Conservation (phyloP, 2,329 filamentous ascomycete genomes). For the Septoria petroselini region DNA sequence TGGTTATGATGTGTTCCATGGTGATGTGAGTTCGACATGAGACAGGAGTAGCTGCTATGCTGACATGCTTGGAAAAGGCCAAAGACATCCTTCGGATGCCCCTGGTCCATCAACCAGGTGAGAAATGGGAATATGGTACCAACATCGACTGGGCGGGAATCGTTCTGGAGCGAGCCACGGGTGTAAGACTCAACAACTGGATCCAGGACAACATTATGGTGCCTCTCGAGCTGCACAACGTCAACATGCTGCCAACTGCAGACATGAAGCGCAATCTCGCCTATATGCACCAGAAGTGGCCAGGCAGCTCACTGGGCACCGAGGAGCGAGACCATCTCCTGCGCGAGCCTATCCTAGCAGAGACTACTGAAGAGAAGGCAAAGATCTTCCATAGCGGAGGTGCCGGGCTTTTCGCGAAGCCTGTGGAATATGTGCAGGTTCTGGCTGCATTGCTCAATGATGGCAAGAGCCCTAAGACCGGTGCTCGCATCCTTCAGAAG, state of each 20-base stretch:
- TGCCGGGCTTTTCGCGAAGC: constrained; percentile 58
- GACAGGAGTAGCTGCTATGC: not conserved
- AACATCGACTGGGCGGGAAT: constrained; percentile 53
- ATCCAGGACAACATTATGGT: constrained; percentile 48
- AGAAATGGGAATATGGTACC: constrained; percentile 56
- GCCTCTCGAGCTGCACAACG: constrained; percentile 48
- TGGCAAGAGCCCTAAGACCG: constrained; percentile 58
- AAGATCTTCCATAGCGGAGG: constrained; percentile 59
- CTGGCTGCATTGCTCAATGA: constrained; percentile 63
- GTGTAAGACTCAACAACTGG: constrained; percentile 45
- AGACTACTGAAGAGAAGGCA: constrained; percentile 45
- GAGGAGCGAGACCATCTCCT: constrained; percentile 52
- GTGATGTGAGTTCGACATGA: constrained; percentile 40
- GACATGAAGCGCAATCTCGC: constrained; percentile 56
- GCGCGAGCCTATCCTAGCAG: constrained; percentile 47
- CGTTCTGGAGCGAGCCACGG: constrained; percentile 46
- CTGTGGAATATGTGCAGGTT: constrained; percentile 61
- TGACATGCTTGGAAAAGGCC: constrained; percentile 5
- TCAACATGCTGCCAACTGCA: constrained; percentile 56
- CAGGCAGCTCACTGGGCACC: constrained; percentile 32
- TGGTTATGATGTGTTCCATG: constrained; percentile 58
- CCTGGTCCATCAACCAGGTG: constrained; percentile 62
- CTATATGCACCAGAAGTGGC: constrained; percentile 54
- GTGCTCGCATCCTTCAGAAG: constrained; percentile 52
- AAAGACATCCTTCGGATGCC: constrained; percentile 51